These are phyloP conservation scores for Ophiostoma ips DNA, from an alignment of 2,329 filamentous ascomycete species.

Conservation along the genomic window DNA sequence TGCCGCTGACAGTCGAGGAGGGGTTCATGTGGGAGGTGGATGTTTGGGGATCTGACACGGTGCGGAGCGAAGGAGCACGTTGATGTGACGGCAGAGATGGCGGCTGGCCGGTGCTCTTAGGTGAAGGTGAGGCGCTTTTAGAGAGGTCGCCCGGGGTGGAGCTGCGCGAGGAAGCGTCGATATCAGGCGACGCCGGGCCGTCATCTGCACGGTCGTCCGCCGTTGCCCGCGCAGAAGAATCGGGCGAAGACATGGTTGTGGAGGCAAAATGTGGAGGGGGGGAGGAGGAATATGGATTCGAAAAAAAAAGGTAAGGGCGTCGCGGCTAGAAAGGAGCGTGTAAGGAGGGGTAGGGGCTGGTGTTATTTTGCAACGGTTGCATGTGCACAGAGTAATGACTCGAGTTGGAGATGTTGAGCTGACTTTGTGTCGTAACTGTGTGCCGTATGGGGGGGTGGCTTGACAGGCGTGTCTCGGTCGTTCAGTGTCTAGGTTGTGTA, in stretches of 20 bases:
- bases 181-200: slow-evolving; percentile 28
- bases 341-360: neutral
- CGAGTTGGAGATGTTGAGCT: too few relatives aligned
- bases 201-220: slow-evolving; percentile 31
- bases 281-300: neutral
- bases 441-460: too few relatives aligned
- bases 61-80: slow-evolving; percentile 40
- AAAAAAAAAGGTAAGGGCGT: neutral
- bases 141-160: slow-evolving; percentile 32
- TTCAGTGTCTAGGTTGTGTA: too few relatives aligned
- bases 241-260: slow-evolving; percentile 18
- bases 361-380: too few relatives aligned
- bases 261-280: neutral
- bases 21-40: slow-evolving; percentile 47
- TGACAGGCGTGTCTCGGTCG: too few relatives aligned
- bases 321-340: neutral
- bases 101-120: neutral
- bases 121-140: slow-evolving; percentile 15
- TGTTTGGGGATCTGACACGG: slow-evolving; percentile 42
- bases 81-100: too few relatives aligned
- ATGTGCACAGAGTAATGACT: too few relatives aligned
- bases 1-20: slow-evolving; percentile 72
- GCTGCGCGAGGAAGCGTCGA: slow-evolving; percentile 31
- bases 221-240: slow-evolving; percentile 28
- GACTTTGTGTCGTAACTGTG: too few relatives aligned